Evolutionary conservation across 2,329 filamentous ascomycete species (phyloP).

Genomic region (Alternaria sp.): DNA sequence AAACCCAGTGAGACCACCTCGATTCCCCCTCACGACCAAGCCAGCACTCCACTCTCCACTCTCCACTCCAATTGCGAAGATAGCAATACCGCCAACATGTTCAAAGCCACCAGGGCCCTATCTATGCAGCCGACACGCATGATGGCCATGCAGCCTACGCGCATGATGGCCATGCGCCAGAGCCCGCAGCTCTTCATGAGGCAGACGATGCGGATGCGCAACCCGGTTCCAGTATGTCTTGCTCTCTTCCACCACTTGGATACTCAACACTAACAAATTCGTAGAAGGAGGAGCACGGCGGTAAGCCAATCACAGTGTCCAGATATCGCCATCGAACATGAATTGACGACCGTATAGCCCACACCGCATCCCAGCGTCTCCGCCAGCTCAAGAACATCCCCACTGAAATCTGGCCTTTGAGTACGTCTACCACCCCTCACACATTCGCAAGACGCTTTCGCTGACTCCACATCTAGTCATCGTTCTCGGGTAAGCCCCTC

Average conservation of each 20-base stretch:
- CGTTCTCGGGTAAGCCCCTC: constrained; percentile 76
- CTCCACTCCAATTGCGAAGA: constrained; percentile 33
- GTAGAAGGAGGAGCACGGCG: constrained; percentile 71
- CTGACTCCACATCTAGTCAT: constrained; percentile 65
- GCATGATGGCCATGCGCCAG: constrained; percentile 52
- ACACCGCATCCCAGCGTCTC: constrained; percentile 95
- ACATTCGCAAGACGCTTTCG: constrained; percentile 8
- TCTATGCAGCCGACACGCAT: constrained; percentile 54
- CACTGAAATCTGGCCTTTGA: constrained; percentile 91
- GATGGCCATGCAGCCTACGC: constrained; percentile 53
- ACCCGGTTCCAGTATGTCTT: constrained; percentile 74
- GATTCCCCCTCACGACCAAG: constrained; percentile 28
- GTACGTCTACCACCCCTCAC: constrained; percentile 62
- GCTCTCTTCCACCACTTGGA: not conserved
- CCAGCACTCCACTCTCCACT: constrained; percentile 34
- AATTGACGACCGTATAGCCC: constrained; percentile 66
- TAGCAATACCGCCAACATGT: constrained; percentile 34
- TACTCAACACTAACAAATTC: constrained; percentile 51
- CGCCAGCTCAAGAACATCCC: constrained; percentile 89
- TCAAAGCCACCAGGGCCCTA: constrained; percentile 51
- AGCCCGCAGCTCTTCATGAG: constrained; percentile 49
- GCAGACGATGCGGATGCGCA: constrained; percentile 60
- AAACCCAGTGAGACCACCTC: constrained; percentile 40
- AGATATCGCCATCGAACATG: constrained; percentile 13
- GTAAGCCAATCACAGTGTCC: constrained; percentile 56